A percentile compares a stretch with the other conserved stretches of the same genome.
These are phyloP conservation scores for Lolium perenne DNA, from an alignment of 176 grass and related monocot species.

Conservation along the genomic window DNA sequence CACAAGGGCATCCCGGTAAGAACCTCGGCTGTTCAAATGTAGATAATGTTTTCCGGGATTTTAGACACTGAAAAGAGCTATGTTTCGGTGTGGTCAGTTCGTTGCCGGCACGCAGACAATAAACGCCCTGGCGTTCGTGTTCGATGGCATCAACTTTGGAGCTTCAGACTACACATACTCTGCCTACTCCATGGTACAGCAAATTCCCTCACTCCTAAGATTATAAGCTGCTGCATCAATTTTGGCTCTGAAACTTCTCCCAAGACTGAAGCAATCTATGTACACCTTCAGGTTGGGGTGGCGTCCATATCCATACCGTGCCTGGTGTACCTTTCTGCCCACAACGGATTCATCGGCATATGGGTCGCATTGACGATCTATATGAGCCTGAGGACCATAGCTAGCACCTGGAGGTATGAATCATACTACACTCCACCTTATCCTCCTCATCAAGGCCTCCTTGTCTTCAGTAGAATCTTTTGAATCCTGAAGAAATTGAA, in stretches of 20 bases:
- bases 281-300: constrained; percentile 74
- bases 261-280: constrained; percentile 16
- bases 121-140: constrained; percentile 95
- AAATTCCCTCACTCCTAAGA: constrained; percentile 15
- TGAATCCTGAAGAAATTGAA: background rate
- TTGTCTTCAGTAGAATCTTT: constrained; percentile 28
- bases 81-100: constrained; percentile 56
- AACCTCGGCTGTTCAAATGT: constrained; percentile 12
- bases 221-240: background rate
- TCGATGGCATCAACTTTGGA: constrained; percentile 98
- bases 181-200: constrained; percentile 96
- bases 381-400: constrained; percentile 88
- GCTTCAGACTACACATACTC: constrained; percentile 87
- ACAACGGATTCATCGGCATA: constrained; percentile 87
- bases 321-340: constrained; percentile 70
- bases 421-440: constrained; percentile 34
- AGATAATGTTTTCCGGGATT: background rate
- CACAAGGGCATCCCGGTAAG: constrained; percentile 86
- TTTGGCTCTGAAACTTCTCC: constrained; percentile 31
- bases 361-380: constrained; percentile 98
- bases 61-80: constrained; percentile 9
- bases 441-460: background rate
- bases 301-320: constrained; percentile 75
- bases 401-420: constrained; percentile 91
- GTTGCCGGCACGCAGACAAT: constrained; percentile 86